phyloP scores from a whole-genome alignment of 106 monocot genomes.

The Dendrobium catenatum region DNA sequence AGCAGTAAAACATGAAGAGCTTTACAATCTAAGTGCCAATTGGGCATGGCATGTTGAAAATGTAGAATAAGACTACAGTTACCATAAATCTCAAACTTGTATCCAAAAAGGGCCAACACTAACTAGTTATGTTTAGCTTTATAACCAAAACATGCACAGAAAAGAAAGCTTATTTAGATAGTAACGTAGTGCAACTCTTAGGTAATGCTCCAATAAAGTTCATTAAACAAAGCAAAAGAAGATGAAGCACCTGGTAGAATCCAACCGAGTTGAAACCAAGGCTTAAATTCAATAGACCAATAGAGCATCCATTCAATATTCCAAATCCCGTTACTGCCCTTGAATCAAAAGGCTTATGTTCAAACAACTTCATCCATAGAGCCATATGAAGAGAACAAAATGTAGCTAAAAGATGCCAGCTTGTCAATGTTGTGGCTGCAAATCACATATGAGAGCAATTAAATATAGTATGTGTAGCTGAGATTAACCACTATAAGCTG shows the following conservation, averaged over 20 bases:
- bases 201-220: neutral
- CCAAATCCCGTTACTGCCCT: slow-evolving; percentile 73
- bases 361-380: slow-evolving; percentile 60
- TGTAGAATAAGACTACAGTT: neutral
- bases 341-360: slow-evolving; percentile 70
- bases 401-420: slow-evolving; percentile 79
- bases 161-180: neutral
- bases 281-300: slow-evolving; percentile 63
- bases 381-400: slow-evolving; percentile 71
- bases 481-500: neutral
- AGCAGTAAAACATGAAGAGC: neutral
- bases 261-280: slow-evolving; percentile 77
- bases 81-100: neutral
- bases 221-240: neutral
- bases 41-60: neutral
- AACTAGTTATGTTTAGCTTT: neutral
- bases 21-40: neutral
- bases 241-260: slow-evolving; percentile 51
- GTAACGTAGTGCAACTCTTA: neutral
- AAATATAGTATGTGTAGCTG: neutral
- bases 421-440: slow-evolving; percentile 74
- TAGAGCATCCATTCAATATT: slow-evolving; percentile 66
- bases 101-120: neutral
- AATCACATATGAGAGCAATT: neutral
- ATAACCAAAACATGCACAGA: neutral